Conservation (phyloP, 345 rosid genomes). For the Aurinia saxatilis region DNA sequence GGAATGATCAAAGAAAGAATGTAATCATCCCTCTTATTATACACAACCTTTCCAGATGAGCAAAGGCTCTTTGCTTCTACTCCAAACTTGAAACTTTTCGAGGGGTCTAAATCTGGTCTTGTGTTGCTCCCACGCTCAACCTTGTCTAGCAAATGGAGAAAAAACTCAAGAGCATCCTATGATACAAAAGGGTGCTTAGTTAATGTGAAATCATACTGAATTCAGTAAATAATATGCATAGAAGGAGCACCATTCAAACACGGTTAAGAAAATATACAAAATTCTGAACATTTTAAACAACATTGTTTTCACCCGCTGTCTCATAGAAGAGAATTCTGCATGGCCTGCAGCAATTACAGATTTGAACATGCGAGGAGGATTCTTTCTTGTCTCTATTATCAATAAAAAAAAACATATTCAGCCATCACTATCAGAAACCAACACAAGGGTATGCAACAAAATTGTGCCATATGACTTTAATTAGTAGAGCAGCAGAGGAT, state of each 20-base stretch:
- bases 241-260: background rate
- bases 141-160: conserved; percentile 86
- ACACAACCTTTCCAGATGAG: conserved; percentile 89
- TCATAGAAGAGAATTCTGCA: conserved; percentile 88
- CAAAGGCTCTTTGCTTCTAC: conserved; percentile 86
- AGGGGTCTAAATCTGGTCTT: conserved; percentile 64
- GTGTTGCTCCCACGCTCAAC: conserved; percentile 71
- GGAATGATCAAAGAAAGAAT: conserved; percentile 94
- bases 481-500: too few species aligned
- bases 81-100: conserved; percentile 92
- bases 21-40: conserved; percentile 80
- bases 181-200: conserved; percentile 18
- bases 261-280: background rate
- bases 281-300: background rate
- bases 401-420: background rate
- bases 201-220: background rate
- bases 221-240: background rate
- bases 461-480: background rate
- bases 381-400: conserved; percentile 78
- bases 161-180: conserved; percentile 97
- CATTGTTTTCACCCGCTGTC: conserved; percentile 79
- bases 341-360: conserved; percentile 96
- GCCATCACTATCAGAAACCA: conserved; percentile 19
- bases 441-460: background rate
- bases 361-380: conserved; percentile 97